Conservation (phyloP, 441 rosid genomes). For the California macrophylla region DNA sequence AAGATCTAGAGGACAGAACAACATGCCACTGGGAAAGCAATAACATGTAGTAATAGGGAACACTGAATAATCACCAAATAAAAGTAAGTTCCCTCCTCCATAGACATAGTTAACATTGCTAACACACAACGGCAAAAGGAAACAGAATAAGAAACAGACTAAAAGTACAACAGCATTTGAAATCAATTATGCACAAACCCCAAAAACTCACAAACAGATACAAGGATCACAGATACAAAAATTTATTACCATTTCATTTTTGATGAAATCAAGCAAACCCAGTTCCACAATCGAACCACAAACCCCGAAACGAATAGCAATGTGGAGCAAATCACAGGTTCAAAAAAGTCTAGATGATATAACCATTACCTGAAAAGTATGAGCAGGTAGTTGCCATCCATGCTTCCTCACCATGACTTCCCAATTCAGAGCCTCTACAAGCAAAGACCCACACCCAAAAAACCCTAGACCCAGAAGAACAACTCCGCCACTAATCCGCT, state of each 20-base stretch:
- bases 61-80: not conserved
- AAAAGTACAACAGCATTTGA: not conserved
- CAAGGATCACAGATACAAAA: not conserved
- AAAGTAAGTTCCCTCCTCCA: not conserved
- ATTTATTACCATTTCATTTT: too few species aligned
- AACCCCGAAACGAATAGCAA: constrained; percentile 5
- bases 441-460: constrained; percentile 12
- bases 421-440: constrained; percentile 6
- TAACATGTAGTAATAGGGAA: not conserved
- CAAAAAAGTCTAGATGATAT: not conserved
- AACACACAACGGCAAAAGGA: not conserved
- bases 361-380: constrained; percentile 58
- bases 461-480: constrained; percentile 19
- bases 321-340: not conserved
- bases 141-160: not conserved
- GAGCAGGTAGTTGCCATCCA: constrained; percentile 97
- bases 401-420: constrained; percentile 77
- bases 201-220: not conserved
- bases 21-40: not conserved
- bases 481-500: not conserved
- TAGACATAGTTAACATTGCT: too few species aligned
- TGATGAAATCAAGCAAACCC: not conserved
- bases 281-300: not conserved
- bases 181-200: not conserved
- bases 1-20: not conserved